These are phyloP conservation scores for Puccinia hordei DNA, from an alignment of 1,284 basidiomycete species.

Conservation along the genomic window DNA sequence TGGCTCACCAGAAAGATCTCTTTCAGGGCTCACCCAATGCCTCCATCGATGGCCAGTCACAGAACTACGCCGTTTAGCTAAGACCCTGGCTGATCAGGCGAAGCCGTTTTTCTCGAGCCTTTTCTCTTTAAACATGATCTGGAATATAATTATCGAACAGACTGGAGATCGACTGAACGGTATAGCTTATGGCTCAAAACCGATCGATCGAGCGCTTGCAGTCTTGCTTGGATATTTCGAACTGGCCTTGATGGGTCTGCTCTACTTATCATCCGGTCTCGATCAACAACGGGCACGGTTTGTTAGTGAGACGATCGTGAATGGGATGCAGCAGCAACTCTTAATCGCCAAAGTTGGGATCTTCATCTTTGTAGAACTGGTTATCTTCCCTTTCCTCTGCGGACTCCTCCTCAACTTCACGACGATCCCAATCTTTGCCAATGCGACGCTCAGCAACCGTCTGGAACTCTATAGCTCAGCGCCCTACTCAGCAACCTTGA, in stretches of 20 bases:
- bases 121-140: slow-evolving; percentile 7
- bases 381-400: slow-evolving; percentile 85
- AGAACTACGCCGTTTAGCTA: background rate
- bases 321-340: slow-evolving; percentile 47
- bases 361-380: slow-evolving; percentile 84
- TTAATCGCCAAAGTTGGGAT: slow-evolving; percentile 68
- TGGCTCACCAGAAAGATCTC: background rate
- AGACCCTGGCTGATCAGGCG: slow-evolving; percentile 4
- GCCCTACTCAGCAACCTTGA: slow-evolving; percentile 77
- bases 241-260: slow-evolving; percentile 37
- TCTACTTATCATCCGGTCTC: slow-evolving; percentile 47
- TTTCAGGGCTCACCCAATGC: slow-evolving; percentile 9
- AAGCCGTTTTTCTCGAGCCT: background rate
- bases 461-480: slow-evolving; percentile 64
- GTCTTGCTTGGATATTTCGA: slow-evolving; percentile 49
- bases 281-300: slow-evolving; percentile 49
- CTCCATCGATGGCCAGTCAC: slow-evolving; percentile 17
- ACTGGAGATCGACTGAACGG: slow-evolving; percentile 18
- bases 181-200: slow-evolving; percentile 50
- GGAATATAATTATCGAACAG: slow-evolving; percentile 20
- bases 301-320: slow-evolving; percentile 47
- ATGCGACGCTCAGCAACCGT: slow-evolving; percentile 59
- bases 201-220: slow-evolving; percentile 44
- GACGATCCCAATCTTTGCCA: slow-evolving; percentile 79
- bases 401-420: slow-evolving; percentile 81